phyloP scores from a whole-genome alignment of 306 rosid species.

The Gynostemma pentaphyllum region DNA sequence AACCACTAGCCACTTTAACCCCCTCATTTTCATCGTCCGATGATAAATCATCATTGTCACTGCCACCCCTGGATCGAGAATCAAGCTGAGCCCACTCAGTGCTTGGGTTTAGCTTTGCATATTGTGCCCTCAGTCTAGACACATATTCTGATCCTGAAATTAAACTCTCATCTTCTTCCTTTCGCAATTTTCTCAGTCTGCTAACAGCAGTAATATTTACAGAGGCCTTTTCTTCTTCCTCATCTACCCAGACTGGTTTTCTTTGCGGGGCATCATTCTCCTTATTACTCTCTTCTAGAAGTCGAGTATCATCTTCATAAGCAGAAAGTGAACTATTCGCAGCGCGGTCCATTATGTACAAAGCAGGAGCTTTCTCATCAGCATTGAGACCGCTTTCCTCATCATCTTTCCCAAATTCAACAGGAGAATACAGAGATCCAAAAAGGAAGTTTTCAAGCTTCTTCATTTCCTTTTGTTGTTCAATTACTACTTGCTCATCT shows the following conservation, averaged over 20 bases:
- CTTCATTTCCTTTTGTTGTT: conserved; percentile 61
- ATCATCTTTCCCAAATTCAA: conserved; percentile 50
- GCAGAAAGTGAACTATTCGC: conserved; percentile 32
- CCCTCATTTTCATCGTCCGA: conserved; percentile 57
- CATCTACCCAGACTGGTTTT: conserved; percentile 81
- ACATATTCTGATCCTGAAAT: conserved; percentile 71
- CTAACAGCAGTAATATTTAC: conserved; percentile 54
- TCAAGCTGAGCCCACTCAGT: conserved; percentile 71
- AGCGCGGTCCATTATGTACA: conserved; percentile 58
- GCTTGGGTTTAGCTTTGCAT: conserved; percentile 69
- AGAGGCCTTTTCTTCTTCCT: conserved; percentile 54
- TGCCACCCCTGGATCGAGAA: conserved; percentile 21
- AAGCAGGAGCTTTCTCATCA: conserved; percentile 21
- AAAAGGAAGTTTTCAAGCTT: conserved; percentile 62
- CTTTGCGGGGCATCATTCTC: conserved; percentile 29
- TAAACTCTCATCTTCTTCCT: conserved; percentile 59
- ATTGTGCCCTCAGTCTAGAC: conserved; percentile 81
- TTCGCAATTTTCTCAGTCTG: conserved; percentile 78
- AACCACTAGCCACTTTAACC: conserved; percentile 28
- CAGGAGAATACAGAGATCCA: conserved; percentile 62
- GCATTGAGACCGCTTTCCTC: conserved; percentile 17
- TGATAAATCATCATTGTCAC: conserved; percentile 39
- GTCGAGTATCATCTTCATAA: conserved; percentile 29
- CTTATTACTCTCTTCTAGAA: conserved; percentile 19
- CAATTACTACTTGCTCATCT: conserved; percentile 22